Percentiles rank a stretch among this genome's conserved stretches.
Evolutionary conservation across 192 early-diverging fungal genomes (phyloP).

Genomic region (Linnemannia hyalina): DNA sequence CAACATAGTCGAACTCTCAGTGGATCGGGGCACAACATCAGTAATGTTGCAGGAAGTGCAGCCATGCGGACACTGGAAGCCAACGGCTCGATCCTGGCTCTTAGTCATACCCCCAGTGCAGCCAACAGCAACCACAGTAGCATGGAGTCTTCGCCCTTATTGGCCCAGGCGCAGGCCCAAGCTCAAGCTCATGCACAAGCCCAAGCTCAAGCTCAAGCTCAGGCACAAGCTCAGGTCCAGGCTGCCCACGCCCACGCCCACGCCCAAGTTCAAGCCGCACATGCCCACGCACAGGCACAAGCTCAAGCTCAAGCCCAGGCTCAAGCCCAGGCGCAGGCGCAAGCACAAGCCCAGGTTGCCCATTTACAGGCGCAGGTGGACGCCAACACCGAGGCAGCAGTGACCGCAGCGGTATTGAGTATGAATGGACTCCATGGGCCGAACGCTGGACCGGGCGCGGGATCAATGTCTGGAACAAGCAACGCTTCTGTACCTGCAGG

Average conservation of each 20-base stretch:
- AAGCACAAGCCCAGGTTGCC: conserved; percentile 13
- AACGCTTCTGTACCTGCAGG: conserved; percentile 15
- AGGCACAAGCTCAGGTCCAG: conserved; percentile 18
- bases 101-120: conserved; percentile 15
- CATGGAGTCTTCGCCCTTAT: conserved; percentile 26
- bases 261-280: not conserved
- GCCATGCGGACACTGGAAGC: not conserved
- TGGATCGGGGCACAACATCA: conserved; percentile 8
- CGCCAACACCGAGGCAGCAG: conserved; percentile 26
- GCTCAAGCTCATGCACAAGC: conserved; percentile 12
- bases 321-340: conserved; percentile 8
- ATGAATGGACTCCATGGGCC: conserved; percentile 7
- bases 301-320: not conserved
- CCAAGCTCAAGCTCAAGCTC: conserved; percentile 14
- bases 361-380: conserved; percentile 25
- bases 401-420: conserved; percentile 21
- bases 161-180: conserved; percentile 17
- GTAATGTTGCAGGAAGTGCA: not conserved
- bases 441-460: not conserved
- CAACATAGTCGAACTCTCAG: conserved; percentile 22
- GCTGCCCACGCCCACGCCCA: not conserved
- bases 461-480: conserved; percentile 7
- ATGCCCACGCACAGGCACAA: not conserved
- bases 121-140: conserved; percentile 20
- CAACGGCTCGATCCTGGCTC: not conserved